phyloP scores from a whole-genome alignment of 116 monocot genomes.

The Zostera marina region DNA sequence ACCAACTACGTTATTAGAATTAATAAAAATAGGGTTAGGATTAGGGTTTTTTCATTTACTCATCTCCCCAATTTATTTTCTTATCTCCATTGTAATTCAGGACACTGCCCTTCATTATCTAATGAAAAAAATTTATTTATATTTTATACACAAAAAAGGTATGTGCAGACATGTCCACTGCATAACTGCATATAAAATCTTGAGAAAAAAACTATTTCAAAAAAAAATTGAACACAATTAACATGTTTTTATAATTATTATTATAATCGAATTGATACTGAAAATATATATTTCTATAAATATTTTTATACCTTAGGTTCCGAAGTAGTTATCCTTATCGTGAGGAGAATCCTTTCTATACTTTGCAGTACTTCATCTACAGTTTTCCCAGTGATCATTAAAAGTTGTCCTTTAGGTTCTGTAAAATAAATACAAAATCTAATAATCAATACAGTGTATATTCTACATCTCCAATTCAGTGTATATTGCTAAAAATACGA shows the following conservation, averaged over 20 bases:
- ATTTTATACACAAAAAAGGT: no score
- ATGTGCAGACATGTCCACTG: no score
- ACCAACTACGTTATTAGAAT: no score
- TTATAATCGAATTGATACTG: neutral
- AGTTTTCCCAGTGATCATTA: slow-evolving; percentile 81
- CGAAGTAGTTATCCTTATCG: slow-evolving; percentile 77
- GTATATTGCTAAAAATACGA: no score
- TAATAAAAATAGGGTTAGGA: no score
- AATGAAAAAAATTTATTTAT: no score
- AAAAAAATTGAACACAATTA: neutral
- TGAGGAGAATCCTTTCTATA: slow-evolving; percentile 76
- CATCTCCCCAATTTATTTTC: no score
- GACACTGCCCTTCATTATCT: no score
- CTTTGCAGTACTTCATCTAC: slow-evolving; percentile 87
- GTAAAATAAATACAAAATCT: slow-evolving; percentile 4
- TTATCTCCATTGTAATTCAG: no score
- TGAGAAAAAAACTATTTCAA: neutral
- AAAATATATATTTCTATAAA: neutral
- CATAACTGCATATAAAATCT: no score
- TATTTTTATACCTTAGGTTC: slow-evolving; percentile 58
- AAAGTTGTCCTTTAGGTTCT: slow-evolving; percentile 91
- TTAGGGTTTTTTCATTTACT: no score
- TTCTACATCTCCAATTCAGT: neutral
- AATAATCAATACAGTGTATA: neutral
- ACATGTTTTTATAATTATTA: neutral